Percentiles rank a stretch among this genome's conserved stretches.
Conservation (phyloP, 441 rosid genomes). For the Daphne laureola region DNA sequence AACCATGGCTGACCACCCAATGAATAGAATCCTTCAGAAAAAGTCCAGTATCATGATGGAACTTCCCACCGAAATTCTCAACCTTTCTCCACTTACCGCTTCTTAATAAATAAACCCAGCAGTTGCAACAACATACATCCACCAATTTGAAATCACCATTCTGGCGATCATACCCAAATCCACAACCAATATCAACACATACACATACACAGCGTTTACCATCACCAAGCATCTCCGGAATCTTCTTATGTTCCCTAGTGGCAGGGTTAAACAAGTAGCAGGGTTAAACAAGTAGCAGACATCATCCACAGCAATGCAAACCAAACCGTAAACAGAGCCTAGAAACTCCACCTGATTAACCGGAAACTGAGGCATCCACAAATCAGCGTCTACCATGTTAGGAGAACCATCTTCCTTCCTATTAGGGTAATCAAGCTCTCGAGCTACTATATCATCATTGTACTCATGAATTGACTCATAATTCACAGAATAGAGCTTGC, state of each 20-base stretch:
- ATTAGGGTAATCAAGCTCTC: conserved; percentile 12
- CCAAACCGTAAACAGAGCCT: conserved; percentile 37
- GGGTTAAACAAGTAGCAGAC: conserved; percentile 38
- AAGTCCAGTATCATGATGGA: conserved; percentile 24
- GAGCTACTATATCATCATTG: conserved; percentile 19
- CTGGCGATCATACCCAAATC: conserved; percentile 33
- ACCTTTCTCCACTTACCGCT: conserved; percentile 27
- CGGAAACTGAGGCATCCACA: conserved; percentile 29
- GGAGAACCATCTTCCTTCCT: conserved; percentile 22
- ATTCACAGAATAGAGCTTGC: conserved; percentile 25
- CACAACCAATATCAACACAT: conserved; percentile 16
- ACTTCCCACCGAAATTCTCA: conserved; percentile 15
- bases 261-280: conserved; percentile 52
- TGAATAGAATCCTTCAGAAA: conserved; percentile 31
- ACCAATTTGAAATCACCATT: conserved; percentile 33
- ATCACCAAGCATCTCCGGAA: conserved; percentile 13
- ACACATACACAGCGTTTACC: too few relatives aligned
- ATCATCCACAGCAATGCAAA: conserved; percentile 36
- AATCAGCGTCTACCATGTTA: conserved; percentile 17
- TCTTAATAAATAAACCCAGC: conserved; percentile 32
- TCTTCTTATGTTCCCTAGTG: conserved; percentile 31
- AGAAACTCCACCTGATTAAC: conserved; percentile 11
- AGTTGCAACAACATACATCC: conserved; percentile 16
- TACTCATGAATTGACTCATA: conserved; percentile 20
- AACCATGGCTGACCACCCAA: conserved; percentile 22